phyloP scores from a whole-genome alignment of 495 filamentous ascomycete species.

The Filosporella fistucella region DNA sequence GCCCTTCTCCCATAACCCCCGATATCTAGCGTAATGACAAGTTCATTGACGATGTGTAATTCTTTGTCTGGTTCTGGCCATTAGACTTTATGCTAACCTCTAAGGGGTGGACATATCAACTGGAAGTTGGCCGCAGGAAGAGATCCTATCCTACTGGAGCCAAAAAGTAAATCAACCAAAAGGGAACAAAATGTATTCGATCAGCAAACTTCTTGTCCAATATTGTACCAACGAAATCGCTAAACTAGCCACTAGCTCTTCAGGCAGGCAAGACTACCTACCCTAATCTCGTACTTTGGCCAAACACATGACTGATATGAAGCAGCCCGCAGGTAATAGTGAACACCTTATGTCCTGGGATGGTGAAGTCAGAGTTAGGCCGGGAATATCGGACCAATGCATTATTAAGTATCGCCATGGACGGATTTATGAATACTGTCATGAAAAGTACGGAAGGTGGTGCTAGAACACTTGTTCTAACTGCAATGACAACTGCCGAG shows the following conservation, averaged over 20 bases:
- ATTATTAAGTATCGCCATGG: conserved; percentile 10
- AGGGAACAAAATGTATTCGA: conserved; percentile 21
- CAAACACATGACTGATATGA: not conserved
- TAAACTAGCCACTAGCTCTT: conserved; percentile 20
- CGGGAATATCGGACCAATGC: conserved; percentile 24
- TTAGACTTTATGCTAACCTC: too few relatives aligned
- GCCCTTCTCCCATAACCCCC: too few relatives aligned
- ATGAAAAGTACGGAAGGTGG: conserved; percentile 30
- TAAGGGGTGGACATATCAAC: conserved; percentile 11
- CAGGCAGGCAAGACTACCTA: conserved; percentile 21
- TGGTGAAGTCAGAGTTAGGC: conserved; percentile 34
- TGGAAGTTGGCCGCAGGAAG: conserved; percentile 14
- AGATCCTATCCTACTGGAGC: conserved; percentile 27
- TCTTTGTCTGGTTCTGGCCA: too few relatives aligned
- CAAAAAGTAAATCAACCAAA: conserved; percentile 26
- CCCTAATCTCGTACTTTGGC: not conserved
- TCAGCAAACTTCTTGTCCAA: conserved; percentile 36
- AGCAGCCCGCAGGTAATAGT: conserved; percentile 35
- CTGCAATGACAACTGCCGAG: conserved; percentile 22
- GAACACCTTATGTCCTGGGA: conserved; percentile 38
- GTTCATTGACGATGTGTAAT: too few relatives aligned
- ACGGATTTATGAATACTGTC: conserved; percentile 19
- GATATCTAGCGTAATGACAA: too few relatives aligned
- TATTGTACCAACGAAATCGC: conserved; percentile 32
- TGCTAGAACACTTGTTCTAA: conserved; percentile 29